These are phyloP conservation scores for Penicillium sp. DNA, from an alignment of 2,329 filamentous ascomycete genomes.

Conservation along the genomic window DNA sequence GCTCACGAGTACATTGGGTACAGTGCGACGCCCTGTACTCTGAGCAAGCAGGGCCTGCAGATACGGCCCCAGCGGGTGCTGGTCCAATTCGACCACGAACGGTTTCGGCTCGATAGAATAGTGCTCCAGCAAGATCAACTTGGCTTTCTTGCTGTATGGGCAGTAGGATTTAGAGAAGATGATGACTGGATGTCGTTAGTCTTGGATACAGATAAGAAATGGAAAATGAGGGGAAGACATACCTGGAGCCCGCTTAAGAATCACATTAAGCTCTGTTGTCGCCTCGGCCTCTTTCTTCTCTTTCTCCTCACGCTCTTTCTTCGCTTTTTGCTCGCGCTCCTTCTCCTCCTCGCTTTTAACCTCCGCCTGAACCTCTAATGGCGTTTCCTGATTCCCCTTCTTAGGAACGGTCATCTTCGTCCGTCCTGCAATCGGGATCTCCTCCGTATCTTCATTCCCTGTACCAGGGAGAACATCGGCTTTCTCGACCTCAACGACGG, in stretches of 20 bases:
- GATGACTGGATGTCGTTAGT: slow-evolving; percentile 60
- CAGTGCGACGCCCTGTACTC: slow-evolving; percentile 77
- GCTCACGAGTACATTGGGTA: slow-evolving; percentile 88
- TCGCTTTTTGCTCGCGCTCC: slow-evolving; percentile 55
- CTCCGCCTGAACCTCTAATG: slow-evolving; percentile 18
- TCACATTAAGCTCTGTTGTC: slow-evolving; percentile 69
- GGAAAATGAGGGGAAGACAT: slow-evolving; percentile 37
- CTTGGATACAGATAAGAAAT: background rate
- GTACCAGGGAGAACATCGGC: slow-evolving; percentile 26
- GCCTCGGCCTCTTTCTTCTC: slow-evolving; percentile 39
- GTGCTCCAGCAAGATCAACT: slow-evolving; percentile 76
- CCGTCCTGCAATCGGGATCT: slow-evolving; percentile 54
- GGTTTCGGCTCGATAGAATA: slow-evolving; percentile 81
- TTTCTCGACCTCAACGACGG: slow-evolving; percentile 56
- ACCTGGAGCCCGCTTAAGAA: slow-evolving; percentile 84
- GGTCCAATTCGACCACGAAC: slow-evolving; percentile 85
- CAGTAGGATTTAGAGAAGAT: slow-evolving; percentile 97
- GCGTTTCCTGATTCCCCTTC: slow-evolving; percentile 29
- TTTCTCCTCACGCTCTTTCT: slow-evolving; percentile 39
- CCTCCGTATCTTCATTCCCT: slow-evolving; percentile 44
- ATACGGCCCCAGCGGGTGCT: slow-evolving; percentile 68
- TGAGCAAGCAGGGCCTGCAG: slow-evolving; percentile 70
- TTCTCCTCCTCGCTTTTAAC: slow-evolving; percentile 22
- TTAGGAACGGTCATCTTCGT: slow-evolving; percentile 50
- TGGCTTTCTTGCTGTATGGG: slow-evolving; percentile 79